phyloP scores from a whole-genome alignment of 805 yeast species.

The Schizosaccharomyces japonicus region DNA sequence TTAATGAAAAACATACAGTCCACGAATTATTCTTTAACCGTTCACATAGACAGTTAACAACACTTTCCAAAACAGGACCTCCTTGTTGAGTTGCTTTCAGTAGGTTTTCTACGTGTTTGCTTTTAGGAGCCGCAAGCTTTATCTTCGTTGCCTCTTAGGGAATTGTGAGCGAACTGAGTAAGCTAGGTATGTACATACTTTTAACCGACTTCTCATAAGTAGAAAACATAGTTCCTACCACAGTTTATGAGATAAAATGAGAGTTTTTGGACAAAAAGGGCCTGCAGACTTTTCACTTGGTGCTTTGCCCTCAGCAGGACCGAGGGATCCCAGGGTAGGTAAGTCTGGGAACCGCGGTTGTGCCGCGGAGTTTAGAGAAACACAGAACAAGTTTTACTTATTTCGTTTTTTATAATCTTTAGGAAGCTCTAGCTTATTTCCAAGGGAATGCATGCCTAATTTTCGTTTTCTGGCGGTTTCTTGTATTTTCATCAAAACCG shows the following conservation, averaged over 20 bases:
- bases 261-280: not conserved
- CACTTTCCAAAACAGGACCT: slow-evolving; percentile 39
- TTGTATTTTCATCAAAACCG: slow-evolving; percentile 5
- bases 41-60: slow-evolving; percentile 37
- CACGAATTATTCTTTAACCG: slow-evolving; percentile 64
- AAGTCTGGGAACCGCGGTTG: not conserved
- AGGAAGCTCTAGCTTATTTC: slow-evolving; percentile 7
- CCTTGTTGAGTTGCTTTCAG: slow-evolving; percentile 36
- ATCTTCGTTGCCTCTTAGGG: slow-evolving; percentile 1
- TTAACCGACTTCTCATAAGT: not conserved
- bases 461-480: slow-evolving; percentile 5
- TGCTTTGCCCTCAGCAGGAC: no score
- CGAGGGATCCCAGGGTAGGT: not conserved
- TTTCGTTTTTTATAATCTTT: slow-evolving; percentile 7
- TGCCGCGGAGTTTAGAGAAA: no score
- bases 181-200: not conserved
- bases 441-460: slow-evolving; percentile 9
- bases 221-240: not conserved
- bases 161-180: not conserved
- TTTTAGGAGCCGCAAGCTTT: slow-evolving; percentile 85
- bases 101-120: slow-evolving; percentile 86
- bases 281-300: no score
- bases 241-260: not conserved
- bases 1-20: slow-evolving; percentile 37
- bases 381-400: no score